These are phyloP conservation scores for Vicia villosa DNA, from an alignment of 306 rosid genomes.

Conservation along the genomic window DNA sequence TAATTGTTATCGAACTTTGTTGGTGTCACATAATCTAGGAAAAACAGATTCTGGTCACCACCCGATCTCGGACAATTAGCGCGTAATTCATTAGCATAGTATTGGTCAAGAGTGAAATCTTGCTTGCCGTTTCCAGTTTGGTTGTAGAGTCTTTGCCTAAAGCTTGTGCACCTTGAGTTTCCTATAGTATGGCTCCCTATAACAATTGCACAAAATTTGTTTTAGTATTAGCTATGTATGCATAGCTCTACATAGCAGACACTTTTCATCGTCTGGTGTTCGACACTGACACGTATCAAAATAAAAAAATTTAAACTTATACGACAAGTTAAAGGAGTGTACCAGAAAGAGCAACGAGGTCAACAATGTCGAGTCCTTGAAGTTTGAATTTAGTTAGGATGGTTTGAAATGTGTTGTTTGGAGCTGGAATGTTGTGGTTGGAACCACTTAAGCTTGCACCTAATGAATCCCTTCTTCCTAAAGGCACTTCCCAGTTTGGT, in stretches of 20 bases:
- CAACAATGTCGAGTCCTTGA: conserved; percentile 75
- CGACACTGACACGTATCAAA: too few species aligned
- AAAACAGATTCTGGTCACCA: conserved; percentile 76
- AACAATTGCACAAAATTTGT: conserved; percentile 1
- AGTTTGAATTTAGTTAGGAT: conserved; percentile 78
- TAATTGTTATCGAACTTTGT: conserved; percentile 72
- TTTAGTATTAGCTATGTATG: not conserved
- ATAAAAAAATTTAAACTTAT: not conserved
- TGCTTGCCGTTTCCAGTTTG: conserved; percentile 71
- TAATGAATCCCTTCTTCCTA: conserved; percentile 84
- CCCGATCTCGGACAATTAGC: conserved; percentile 72
- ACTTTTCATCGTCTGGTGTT: too few species aligned
- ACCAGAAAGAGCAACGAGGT: conserved; percentile 93
- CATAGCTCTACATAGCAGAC: too few species aligned
- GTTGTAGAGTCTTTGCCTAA: conserved; percentile 92
- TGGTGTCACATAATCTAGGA: conserved; percentile 74
- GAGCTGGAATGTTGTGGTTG: conserved; percentile 87
- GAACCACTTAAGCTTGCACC: conserved; percentile 88
- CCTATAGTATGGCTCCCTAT: conserved; percentile 92
- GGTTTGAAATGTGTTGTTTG: conserved; percentile 91
- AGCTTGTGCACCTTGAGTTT: conserved; percentile 75
- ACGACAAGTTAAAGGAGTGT: conserved; percentile 16
- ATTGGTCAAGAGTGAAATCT: conserved; percentile 61
- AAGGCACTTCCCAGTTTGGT: conserved; percentile 82
- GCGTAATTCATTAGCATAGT: conserved; percentile 64